A percentile compares a stretch with the other conserved stretches of the same genome.
phyloP scores from a whole-genome alignment of 2,329 filamentous ascomycete genomes.

The Cytospora piceae region DNA sequence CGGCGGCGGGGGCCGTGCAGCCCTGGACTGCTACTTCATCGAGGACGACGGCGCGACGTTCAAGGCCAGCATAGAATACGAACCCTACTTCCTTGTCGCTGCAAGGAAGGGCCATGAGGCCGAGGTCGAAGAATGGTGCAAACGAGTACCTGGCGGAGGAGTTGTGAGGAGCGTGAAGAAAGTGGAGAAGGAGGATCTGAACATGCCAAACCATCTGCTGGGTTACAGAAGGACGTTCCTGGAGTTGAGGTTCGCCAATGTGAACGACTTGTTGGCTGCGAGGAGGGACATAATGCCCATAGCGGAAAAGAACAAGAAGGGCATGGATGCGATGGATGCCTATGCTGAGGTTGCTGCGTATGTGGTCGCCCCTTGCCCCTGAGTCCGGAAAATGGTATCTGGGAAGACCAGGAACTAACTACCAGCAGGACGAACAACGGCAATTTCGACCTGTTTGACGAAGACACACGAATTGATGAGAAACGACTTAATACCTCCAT shows the following conservation, averaged over 20 bases:
- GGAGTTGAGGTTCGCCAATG: slow-evolving; percentile 84
- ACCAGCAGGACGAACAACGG: slow-evolving; percentile 63
- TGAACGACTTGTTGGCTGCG: slow-evolving; percentile 82
- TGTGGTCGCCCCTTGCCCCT: slow-evolving; percentile 30
- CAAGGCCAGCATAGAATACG: slow-evolving; percentile 95
- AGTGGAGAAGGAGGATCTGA: slow-evolving; percentile 89
- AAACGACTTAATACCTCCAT: slow-evolving; percentile 75
- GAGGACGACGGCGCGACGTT: slow-evolving; percentile 87
- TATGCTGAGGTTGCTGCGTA: slow-evolving; percentile 95
- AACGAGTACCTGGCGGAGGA: slow-evolving; percentile 77
- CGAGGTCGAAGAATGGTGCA: slow-evolving; percentile 95
- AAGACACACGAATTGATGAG: slow-evolving; percentile 79
- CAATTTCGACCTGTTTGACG: slow-evolving; percentile 94
- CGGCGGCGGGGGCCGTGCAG: slow-evolving; percentile 84
- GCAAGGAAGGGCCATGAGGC: slow-evolving; percentile 85
- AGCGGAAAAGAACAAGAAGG: slow-evolving; percentile 95
- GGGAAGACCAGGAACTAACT: slow-evolving; percentile 34
- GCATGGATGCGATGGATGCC: slow-evolving; percentile 94
- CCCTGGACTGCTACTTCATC: slow-evolving; percentile 96
- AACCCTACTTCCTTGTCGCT: slow-evolving; percentile 93
- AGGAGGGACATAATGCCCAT: slow-evolving; percentile 84
- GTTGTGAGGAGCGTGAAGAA: slow-evolving; percentile 77
- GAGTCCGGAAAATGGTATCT: slow-evolving; percentile 13
- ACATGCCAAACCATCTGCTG: slow-evolving; percentile 93
- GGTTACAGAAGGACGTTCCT: slow-evolving; percentile 89